Percentiles rank a stretch among this genome's conserved stretches.
These are phyloP conservation scores for Colletotrichum acutatum DNA, from an alignment of 2,329 filamentous ascomycete species.

Conservation along the genomic window DNA sequence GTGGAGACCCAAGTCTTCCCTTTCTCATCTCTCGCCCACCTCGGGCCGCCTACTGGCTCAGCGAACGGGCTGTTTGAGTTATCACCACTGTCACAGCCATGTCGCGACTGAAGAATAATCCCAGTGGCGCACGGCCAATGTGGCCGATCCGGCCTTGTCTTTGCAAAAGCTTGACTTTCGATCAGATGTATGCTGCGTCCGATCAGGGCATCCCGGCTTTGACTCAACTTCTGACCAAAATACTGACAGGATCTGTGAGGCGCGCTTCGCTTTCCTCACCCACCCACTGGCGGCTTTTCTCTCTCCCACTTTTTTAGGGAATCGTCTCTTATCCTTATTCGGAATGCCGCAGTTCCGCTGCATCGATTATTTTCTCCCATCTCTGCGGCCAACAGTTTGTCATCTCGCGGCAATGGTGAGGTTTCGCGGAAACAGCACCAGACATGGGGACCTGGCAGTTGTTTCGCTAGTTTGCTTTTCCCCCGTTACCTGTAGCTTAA, in stretches of 20 bases:
- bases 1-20: not conserved
- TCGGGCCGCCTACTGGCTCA: not conserved
- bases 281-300: constrained; percentile 3
- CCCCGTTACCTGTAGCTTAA: not conserved
- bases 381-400: not conserved
- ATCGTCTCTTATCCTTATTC: constrained; percentile 16
- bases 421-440: not conserved
- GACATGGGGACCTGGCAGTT: not conserved
- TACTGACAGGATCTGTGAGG: not conserved
- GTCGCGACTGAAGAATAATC: constrained; percentile 22
- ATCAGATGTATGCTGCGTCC: not conserved
- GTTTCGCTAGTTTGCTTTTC: not conserved
- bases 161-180: not conserved
- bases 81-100: constrained; percentile 31
- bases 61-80: constrained; percentile 22
- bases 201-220: not conserved
- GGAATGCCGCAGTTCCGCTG: constrained; percentile 3
- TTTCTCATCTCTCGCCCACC: not conserved
- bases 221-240: not conserved
- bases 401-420: not conserved
- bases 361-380: not conserved
- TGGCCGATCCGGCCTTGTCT: not conserved
- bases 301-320: not conserved
- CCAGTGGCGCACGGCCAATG: constrained; percentile 10
- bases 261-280: not conserved